These are phyloP conservation scores for Cerrena zonata DNA, from an alignment of 1,284 basidiomycete genomes.

Conservation along the genomic window DNA sequence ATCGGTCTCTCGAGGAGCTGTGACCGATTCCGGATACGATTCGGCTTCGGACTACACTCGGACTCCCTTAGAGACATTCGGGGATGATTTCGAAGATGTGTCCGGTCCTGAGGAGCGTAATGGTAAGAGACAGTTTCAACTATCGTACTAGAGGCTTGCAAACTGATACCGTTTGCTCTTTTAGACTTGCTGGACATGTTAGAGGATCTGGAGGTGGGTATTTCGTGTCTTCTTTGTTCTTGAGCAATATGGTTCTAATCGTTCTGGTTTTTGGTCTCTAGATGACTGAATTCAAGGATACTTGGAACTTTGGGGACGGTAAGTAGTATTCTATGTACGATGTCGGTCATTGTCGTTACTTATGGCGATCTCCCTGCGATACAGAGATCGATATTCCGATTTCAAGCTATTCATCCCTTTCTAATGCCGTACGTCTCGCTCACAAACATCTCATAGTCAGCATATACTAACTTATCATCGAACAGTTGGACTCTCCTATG, in stretches of 20 bases:
- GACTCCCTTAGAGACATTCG: too few relatives aligned
- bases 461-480: neutral
- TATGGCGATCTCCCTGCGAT: neutral
- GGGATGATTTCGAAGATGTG: neutral
- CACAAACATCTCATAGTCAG: neutral
- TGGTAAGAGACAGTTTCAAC: neutral
- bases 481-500: neutral
- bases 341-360: too few relatives aligned
- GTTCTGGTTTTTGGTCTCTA: too few relatives aligned
- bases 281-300: too few relatives aligned
- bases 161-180: too few relatives aligned
- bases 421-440: neutral
- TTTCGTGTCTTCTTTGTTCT: too few relatives aligned
- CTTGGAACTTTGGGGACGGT: too few relatives aligned
- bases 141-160: too few relatives aligned
- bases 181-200: too few relatives aligned
- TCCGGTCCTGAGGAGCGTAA: neutral
- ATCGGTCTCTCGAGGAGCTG: neutral
- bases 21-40: neutral
- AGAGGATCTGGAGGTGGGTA: too few relatives aligned
- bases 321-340: too few relatives aligned
- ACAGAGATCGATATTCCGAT: neutral
- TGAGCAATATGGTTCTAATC: too few relatives aligned
- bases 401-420: neutral
- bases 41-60: neutral